These are phyloP conservation scores for Eruca vesicaria DNA, from an alignment of 441 rosid species.

Conservation along the genomic window DNA sequence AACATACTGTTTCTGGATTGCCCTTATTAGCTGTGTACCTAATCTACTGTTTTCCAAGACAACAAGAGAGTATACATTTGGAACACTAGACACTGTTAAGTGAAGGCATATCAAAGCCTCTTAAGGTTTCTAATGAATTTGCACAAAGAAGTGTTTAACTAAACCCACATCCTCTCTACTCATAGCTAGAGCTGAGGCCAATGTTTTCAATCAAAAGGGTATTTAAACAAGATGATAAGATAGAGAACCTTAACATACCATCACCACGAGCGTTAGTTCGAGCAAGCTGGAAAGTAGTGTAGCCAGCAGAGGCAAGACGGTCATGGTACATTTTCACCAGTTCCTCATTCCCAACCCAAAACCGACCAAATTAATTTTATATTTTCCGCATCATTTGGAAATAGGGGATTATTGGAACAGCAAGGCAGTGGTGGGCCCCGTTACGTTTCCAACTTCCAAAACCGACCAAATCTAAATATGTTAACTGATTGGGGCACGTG, in stretches of 20 bases:
- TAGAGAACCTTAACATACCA: constrained; percentile 41
- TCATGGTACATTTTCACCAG: constrained; percentile 73
- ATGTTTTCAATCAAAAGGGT: neutral
- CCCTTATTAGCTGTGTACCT: too few relatives aligned
- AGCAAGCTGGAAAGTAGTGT: constrained; percentile 61
- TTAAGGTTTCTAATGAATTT: neutral
- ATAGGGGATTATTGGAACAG: neutral
- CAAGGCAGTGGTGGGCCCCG: neutral
- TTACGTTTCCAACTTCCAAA: neutral
- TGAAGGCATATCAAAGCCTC: neutral
- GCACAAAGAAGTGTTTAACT: neutral
- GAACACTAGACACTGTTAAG: neutral
- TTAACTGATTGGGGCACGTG: constrained; percentile 9
- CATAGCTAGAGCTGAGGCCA: neutral
- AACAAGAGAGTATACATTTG: too few relatives aligned
- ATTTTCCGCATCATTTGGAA: constrained; percentile 8
- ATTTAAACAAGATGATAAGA: neutral
- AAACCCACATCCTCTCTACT: neutral
- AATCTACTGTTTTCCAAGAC: too few relatives aligned
- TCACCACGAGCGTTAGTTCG: constrained; percentile 91
- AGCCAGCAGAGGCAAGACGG: constrained; percentile 72
- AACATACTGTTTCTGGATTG: too few relatives aligned
- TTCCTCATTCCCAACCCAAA: constrained; percentile 90
- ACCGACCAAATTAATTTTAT: too few relatives aligned
- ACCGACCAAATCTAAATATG: constrained; percentile 24